phyloP scores from a whole-genome alignment of 148 eudicot species.

The Linanthus parryae region DNA sequence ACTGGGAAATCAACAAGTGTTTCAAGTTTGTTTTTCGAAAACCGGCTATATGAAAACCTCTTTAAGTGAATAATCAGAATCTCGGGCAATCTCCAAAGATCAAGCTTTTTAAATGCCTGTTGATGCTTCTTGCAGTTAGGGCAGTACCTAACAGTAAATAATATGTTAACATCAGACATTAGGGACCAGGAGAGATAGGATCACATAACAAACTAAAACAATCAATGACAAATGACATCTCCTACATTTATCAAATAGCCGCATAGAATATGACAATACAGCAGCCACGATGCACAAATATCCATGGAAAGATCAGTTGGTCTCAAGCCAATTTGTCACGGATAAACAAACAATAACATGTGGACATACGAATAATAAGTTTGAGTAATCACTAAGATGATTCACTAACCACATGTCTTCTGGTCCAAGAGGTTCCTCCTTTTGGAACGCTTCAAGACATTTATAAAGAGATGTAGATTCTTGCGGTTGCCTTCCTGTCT shows the following conservation, averaged over 20 bases:
- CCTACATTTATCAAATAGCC: too few species aligned
- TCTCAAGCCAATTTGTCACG: too few species aligned
- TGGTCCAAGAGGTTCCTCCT: conserved; percentile 93
- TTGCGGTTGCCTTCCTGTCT: conserved; percentile 28
- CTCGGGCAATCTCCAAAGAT: conserved; percentile 92
- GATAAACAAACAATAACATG: too few species aligned
- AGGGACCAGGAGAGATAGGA: conserved; percentile 12
- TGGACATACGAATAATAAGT: not conserved
- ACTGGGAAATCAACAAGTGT: conserved; percentile 86
- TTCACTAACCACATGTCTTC: conserved; percentile 66
- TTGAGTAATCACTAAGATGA: not conserved
- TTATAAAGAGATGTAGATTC: conserved; percentile 59
- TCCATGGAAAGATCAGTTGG: too few species aligned
- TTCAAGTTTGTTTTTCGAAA: conserved; percentile 64
- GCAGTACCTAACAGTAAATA: conserved; percentile 49
- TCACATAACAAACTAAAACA: not conserved
- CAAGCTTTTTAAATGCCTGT: conserved; percentile 81
- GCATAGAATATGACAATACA: too few species aligned
- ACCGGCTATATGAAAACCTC: conserved; percentile 69
- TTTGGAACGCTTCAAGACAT: conserved; percentile 80
- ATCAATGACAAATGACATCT: too few species aligned
- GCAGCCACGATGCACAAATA: too few species aligned
- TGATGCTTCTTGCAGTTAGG: conserved; percentile 67
- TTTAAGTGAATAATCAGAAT: conserved; percentile 76
- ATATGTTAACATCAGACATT: not conserved